A percentile compares a stretch with the other conserved stretches of the same genome.
These are phyloP conservation scores for Allium cepa DNA, from an alignment of 106 monocot species.

Conservation along the genomic window DNA sequence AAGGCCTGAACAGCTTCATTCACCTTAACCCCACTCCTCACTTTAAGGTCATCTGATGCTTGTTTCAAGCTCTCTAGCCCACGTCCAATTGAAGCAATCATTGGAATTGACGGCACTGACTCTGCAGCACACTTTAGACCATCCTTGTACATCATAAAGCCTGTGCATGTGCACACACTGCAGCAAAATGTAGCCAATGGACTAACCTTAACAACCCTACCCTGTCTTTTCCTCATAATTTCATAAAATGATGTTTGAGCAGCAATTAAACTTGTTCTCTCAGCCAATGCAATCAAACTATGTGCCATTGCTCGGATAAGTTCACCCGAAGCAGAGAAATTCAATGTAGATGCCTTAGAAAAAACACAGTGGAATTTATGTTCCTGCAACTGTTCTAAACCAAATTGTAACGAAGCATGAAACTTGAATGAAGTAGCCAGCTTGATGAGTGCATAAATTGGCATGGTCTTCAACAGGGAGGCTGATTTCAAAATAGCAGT, in stretches of 20 bases:
- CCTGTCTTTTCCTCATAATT: slow-evolving; percentile 57
- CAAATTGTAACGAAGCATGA: slow-evolving; percentile 20
- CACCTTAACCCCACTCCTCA: slow-evolving; percentile 28
- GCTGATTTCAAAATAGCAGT: slow-evolving; percentile 62
- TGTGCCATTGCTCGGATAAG: slow-evolving; percentile 62
- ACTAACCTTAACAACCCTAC: slow-evolving; percentile 11
- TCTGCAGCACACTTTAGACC: slow-evolving; percentile 78
- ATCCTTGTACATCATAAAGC: slow-evolving; percentile 56
- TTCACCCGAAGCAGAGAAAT: slow-evolving; percentile 48
- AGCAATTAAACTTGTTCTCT: slow-evolving; percentile 66
- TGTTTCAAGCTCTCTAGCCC: slow-evolving; percentile 58
- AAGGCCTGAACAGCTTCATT: slow-evolving; percentile 50
- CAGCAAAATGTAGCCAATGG: slow-evolving; percentile 60
- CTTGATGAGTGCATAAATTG: slow-evolving; percentile 58
- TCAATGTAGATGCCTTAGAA: slow-evolving; percentile 30
- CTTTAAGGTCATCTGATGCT: slow-evolving; percentile 40
- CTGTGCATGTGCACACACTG: slow-evolving; percentile 54
- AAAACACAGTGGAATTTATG: slow-evolving; percentile 34
- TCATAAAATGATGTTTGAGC: slow-evolving; percentile 69
- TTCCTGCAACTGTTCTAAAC: slow-evolving; percentile 46
- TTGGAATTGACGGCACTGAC: slow-evolving; percentile 50
- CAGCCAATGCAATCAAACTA: slow-evolving; percentile 39
- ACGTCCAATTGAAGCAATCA: slow-evolving; percentile 59
- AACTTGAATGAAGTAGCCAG: slow-evolving; percentile 26
- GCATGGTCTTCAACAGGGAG: slow-evolving; percentile 62